Conservation (phyloP, 176 grass and related monocot genomes). For the Alloteropsis semialata region DNA sequence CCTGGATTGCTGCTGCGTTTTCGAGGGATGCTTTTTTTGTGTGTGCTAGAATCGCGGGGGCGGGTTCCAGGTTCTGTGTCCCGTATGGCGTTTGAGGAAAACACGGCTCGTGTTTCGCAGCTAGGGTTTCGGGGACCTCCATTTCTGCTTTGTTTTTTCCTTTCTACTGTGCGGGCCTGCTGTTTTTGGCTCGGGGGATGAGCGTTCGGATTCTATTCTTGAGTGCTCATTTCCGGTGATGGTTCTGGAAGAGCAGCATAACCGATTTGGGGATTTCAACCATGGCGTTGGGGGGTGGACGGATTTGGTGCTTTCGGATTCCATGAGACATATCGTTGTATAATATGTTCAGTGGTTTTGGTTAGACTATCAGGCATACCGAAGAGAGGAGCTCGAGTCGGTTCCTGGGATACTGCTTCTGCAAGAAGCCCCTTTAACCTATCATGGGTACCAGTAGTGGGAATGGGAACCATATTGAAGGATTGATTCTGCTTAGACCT, state of each 20-base stretch:
- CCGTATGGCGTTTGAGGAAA: not conserved
- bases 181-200: not conserved
- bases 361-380: conserved; percentile 8
- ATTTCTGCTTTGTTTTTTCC: not conserved
- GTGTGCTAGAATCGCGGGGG: not conserved
- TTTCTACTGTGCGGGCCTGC: not conserved
- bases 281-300: not conserved
- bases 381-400: conserved; percentile 7
- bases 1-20: not conserved
- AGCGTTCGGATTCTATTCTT: not conserved
- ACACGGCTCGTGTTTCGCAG: not conserved
- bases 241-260: not conserved
- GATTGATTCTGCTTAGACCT: not conserved
- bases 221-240: not conserved
- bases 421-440: not conserved
- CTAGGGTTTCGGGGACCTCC: conserved; percentile 47
- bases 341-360: not conserved
- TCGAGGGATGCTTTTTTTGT: not conserved
- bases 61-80: not conserved
- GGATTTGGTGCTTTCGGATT: conserved; percentile 2
- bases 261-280: not conserved
- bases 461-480: too few relatives aligned
- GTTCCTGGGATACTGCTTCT: not conserved
- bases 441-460: not conserved
- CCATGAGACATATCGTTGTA: not conserved